phyloP scores from a whole-genome alignment of 805 yeast genomes.

The Saturnispora halmiae region DNA sequence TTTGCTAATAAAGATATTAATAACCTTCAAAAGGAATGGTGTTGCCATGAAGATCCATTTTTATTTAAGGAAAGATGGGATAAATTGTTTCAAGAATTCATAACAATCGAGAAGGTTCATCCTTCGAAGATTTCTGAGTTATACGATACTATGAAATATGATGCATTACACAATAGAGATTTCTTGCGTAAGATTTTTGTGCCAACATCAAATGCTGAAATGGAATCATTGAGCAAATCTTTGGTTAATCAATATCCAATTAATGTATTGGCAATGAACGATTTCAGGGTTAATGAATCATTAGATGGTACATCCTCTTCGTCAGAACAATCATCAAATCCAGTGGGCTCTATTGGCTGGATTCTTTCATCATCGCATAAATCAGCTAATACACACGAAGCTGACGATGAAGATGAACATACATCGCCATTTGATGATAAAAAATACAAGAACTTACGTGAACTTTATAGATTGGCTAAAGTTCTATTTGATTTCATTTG shows the following conservation, averaged over 20 bases:
- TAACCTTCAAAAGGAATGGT: constrained; percentile 75
- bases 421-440: constrained; percentile 64
- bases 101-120: constrained; percentile 89
- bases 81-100: constrained; percentile 85
- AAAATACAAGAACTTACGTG: constrained; percentile 72
- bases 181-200: constrained; percentile 78
- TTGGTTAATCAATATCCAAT: constrained; percentile 66
- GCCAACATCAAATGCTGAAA: constrained; percentile 32
- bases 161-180: constrained; percentile 89
- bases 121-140: constrained; percentile 95
- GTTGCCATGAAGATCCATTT: constrained; percentile 91
- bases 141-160: constrained; percentile 97
- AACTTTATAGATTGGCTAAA: constrained; percentile 80
- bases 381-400: no score
- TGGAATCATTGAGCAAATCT: constrained; percentile 36
- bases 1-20: constrained; percentile 58
- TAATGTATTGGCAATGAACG: constrained; percentile 66
- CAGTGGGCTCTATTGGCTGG: constrained; percentile 69
- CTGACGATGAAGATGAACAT: constrained; percentile 15
- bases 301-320: constrained; percentile 20
- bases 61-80: constrained; percentile 96
- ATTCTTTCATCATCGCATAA: constrained; percentile 35
- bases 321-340: constrained; percentile 16
- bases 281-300: constrained; percentile 51
- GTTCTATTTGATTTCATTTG: constrained; percentile 94